phyloP scores from a whole-genome alignment of 2,329 filamentous ascomycete species.

The Geoglossum cookeanum region DNA sequence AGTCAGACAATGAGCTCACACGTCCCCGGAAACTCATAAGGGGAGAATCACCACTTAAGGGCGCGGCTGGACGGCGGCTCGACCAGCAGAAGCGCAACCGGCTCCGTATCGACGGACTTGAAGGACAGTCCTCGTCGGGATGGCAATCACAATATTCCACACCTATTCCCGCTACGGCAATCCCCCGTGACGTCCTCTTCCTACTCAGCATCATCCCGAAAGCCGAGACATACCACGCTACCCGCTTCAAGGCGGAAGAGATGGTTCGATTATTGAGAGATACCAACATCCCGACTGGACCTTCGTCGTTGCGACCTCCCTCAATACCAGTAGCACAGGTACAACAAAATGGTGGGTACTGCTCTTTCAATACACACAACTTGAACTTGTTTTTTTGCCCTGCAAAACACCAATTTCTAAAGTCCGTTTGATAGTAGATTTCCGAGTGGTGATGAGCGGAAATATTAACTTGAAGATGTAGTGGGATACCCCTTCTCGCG shows the following conservation, averaged over 20 bases:
- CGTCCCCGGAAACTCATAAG: constrained; percentile 73
- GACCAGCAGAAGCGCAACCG: constrained; percentile 47
- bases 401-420: background rate
- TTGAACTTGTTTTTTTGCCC: background rate
- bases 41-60: constrained; percentile 85
- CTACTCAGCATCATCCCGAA: constrained; percentile 22
- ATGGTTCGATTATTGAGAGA: constrained; percentile 56
- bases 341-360: constrained; percentile 8
- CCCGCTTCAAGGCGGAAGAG: constrained; percentile 48
- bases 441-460: background rate
- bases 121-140: constrained; percentile 11
- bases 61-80: constrained; percentile 65
- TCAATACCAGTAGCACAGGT: constrained; percentile 5
- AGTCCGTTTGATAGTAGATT: background rate
- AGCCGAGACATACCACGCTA: constrained; percentile 50
- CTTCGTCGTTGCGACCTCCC: constrained; percentile 3
- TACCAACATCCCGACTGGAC: constrained; percentile 40
- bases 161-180: constrained; percentile 34
- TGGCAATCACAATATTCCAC: constrained; percentile 4
- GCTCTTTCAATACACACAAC: background rate
- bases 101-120: constrained; percentile 4
- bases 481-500: background rate
- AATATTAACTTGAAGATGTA: constrained; percentile 1
- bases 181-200: constrained; percentile 48
- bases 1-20: constrained; percentile 48